A percentile compares a stretch with the other conserved stretches of the same genome.
These are phyloP conservation scores for Panicum virgatum DNA, from an alignment of 202 grass and related monocot species.

Conservation along the genomic window DNA sequence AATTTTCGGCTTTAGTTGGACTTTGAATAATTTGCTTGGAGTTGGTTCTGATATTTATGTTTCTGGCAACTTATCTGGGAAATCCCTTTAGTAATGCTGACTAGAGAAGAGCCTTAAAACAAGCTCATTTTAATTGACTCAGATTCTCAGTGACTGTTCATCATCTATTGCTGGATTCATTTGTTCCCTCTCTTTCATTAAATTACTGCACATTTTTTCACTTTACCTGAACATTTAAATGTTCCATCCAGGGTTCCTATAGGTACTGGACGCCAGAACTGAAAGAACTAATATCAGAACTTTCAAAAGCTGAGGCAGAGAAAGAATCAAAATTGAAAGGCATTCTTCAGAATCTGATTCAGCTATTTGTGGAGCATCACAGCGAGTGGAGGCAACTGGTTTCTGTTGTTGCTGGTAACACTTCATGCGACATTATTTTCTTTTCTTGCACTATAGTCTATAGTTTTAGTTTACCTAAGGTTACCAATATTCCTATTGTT, in stretches of 20 bases:
- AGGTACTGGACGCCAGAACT: slow-evolving; percentile 94
- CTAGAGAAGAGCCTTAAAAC: not conserved
- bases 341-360: slow-evolving; percentile 88
- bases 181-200: slow-evolving; percentile 11
- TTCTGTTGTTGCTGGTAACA: slow-evolving; percentile 78
- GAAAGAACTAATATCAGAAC: slow-evolving; percentile 72
- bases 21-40: not conserved
- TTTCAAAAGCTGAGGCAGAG: slow-evolving; percentile 79
- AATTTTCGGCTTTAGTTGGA: slow-evolving; percentile 14
- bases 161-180: not conserved
- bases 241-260: slow-evolving; percentile 58
- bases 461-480: slow-evolving; percentile 24
- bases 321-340: slow-evolving; percentile 87
- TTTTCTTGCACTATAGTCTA: slow-evolving; percentile 11
- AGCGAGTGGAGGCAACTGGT: slow-evolving; percentile 81
- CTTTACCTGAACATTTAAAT: slow-evolving; percentile 28
- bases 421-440: slow-evolving; percentile 17
- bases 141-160: not conserved
- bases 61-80: slow-evolving; percentile 10
- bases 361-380: slow-evolving; percentile 77
- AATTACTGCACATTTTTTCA: slow-evolving; percentile 20
- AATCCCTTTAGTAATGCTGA: slow-evolving; percentile 18
- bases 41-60: slow-evolving; percentile 19
- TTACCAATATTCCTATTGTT: not conserved
- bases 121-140: not conserved